phyloP scores from a whole-genome alignment of 1,139 yeast genomes.

The Scheffersomyces titani region DNA sequence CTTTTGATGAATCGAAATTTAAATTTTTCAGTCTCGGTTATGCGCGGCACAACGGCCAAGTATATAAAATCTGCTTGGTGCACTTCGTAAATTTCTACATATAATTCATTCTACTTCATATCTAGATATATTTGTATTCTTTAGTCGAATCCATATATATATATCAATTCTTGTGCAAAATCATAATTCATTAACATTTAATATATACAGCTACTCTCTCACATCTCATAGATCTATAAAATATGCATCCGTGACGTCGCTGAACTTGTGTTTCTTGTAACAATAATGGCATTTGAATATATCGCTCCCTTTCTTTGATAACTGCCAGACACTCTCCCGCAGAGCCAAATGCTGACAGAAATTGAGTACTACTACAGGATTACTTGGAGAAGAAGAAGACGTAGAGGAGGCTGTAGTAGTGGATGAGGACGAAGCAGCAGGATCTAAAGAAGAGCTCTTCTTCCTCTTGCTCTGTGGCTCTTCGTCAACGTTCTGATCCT shows the following conservation, averaged over 20 bases:
- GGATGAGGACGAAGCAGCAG: constrained; percentile 8
- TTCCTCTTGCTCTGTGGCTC: constrained; percentile 20
- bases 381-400: constrained; percentile 14
- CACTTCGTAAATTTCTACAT: neutral
- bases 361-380: constrained; percentile 48
- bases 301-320: constrained; percentile 44
- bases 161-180: neutral
- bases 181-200: neutral
- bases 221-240: constrained; percentile 37
- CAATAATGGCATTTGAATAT: constrained; percentile 51
- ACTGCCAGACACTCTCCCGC: constrained; percentile 46
- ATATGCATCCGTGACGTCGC: constrained; percentile 45
- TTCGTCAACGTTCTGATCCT: constrained; percentile 12
- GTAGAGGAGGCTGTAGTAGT: constrained; percentile 10
- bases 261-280: constrained; percentile 45
- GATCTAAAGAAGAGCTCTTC: constrained; percentile 10
- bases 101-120: neutral
- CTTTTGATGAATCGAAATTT: neutral
- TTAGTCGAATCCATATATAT: neutral
- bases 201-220: neutral
- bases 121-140: neutral
- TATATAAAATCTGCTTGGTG: neutral
- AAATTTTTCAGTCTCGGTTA: neutral
- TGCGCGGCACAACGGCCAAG: neutral
- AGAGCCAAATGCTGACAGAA: constrained; percentile 48